Evolutionary conservation across 2,329 filamentous ascomycete species (phyloP).

Genomic region (Ophiostoma fasciatum): DNA sequence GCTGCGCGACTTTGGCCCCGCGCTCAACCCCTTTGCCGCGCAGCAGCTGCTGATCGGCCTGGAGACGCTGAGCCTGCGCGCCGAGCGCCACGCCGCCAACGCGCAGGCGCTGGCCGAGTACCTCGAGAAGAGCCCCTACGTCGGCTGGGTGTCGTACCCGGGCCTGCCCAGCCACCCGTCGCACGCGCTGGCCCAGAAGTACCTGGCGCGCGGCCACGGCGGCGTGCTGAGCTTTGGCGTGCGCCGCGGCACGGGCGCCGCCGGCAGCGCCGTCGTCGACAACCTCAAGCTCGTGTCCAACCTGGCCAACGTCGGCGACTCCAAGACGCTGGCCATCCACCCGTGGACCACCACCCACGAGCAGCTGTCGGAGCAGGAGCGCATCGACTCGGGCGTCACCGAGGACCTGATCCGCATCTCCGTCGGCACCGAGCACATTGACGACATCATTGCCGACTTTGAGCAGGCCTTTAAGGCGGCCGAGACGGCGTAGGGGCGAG

Average conservation of each 20-base stretch:
- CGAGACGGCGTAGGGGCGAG: conserved; percentile 19
- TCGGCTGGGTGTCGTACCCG: conserved; percentile 88
- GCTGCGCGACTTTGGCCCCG: conserved; percentile 69
- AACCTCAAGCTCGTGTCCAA: conserved; percentile 92
- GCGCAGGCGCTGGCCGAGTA: conserved; percentile 65
- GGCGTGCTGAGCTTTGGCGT: conserved; percentile 89
- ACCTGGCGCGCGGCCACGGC: conserved; percentile 70
- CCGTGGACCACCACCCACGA: conserved; percentile 93
- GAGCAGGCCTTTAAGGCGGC: conserved; percentile 69
- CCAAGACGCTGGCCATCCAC: conserved; percentile 88
- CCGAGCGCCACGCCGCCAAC: conserved; percentile 77
- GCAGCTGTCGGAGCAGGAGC: conserved; percentile 76
- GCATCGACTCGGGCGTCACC: conserved; percentile 64
- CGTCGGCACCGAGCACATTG: conserved; percentile 90
- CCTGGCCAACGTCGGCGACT: conserved; percentile 89
- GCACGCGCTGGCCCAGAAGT: conserved; percentile 72
- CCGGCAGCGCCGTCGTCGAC: conserved; percentile 80
- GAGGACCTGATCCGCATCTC: conserved; percentile 89
- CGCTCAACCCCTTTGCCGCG: conserved; percentile 78
- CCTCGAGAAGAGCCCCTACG: conserved; percentile 69
- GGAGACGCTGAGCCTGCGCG: conserved; percentile 78
- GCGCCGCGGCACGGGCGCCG: conserved; percentile 62
- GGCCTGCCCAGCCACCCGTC: conserved; percentile 70
- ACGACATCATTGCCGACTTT: conserved; percentile 93
- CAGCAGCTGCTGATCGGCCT: conserved; percentile 82